Base-by-base conservation (phyloP, 345 rosid genomes). In the Jatropha curcas region DNA sequence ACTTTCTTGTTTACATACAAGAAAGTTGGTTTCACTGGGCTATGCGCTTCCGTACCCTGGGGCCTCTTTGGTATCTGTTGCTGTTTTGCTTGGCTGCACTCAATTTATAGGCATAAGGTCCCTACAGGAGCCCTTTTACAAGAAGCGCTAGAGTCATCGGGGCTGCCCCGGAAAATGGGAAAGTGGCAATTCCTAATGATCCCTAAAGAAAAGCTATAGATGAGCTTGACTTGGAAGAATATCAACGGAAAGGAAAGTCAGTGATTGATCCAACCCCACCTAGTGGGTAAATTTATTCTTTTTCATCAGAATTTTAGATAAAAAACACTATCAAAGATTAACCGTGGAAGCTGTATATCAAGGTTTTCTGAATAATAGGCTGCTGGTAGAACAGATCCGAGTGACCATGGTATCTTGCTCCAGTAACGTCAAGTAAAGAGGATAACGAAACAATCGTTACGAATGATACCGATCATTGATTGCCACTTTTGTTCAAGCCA, bases 361-460 rank as follows among this genome's bases (percentile, higher is more conserved):
- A 93, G 97, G 80, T 85, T 94, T n/a, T 61, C 76, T 95, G 48
- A 84, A 80, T 75, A 89, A 82, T n/a, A n/a, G 82, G 97, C 98
- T 52, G 80, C 92, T 51, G 85, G 91, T 30, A 84, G 83, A 73
- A 84, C 92, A 43, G 88, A 84, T n/a, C 59, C 84, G 55, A 81
- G 71, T 0, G 76, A 75, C 79, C 85, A 20, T 95, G 96, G 97
- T n/a, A 77, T 70, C 79, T 0, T 89, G 97, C 77, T 59, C 97
- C 97, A 9, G 90, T 86, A 19, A 91, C 96, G n/a, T 27, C 94
- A 92, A 84, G 98, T 95, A 0, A n/a, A n/a, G 99, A 95, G 80
- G 99, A 95, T n/a, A 77, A 92, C 99, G 16, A 95, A 95, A 57
- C 97, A 95, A 71, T 92, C 91, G 94, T 53, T 95, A 20, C 77